Evolutionary conservation across 805 yeast genomes (phyloP).

Genomic region (Candida pini): DNA sequence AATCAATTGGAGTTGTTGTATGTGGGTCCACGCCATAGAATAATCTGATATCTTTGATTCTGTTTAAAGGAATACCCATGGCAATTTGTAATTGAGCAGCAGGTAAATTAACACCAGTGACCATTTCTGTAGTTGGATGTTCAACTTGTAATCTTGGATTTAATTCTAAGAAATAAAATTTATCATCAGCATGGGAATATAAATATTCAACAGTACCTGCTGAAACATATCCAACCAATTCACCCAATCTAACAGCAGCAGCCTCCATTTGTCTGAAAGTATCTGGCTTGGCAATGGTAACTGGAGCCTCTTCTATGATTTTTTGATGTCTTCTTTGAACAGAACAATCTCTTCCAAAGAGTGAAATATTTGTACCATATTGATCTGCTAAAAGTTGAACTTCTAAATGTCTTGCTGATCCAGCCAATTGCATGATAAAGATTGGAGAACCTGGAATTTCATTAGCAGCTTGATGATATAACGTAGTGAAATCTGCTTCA

Average conservation of each 20-base stretch:
- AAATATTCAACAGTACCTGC: slow-evolving; percentile 99
- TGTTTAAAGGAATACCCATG: slow-evolving; percentile 98
- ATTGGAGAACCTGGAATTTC: slow-evolving; percentile 99
- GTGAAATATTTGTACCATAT: slow-evolving; percentile 94
- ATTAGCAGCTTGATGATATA: slow-evolving; percentile 90
- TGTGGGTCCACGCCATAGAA: slow-evolving; percentile 96
- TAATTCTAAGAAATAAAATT: slow-evolving; percentile 92
- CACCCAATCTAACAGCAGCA: slow-evolving; percentile 96
- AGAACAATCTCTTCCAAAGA: slow-evolving; percentile 98
- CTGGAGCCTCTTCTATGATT: slow-evolving; percentile 99
- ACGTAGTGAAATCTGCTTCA: slow-evolving; percentile 68
- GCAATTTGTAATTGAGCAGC: slow-evolving; percentile 98
- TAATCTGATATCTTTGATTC: slow-evolving; percentile 87
- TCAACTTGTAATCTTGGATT: slow-evolving; percentile 99
- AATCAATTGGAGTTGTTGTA: slow-evolving; percentile 83
- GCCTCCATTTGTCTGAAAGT: slow-evolving; percentile 91
- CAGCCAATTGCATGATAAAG: slow-evolving; percentile 95
- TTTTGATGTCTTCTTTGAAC: slow-evolving; percentile 99
- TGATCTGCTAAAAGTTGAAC: slow-evolving; percentile 97
- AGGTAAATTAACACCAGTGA: slow-evolving; percentile 94
- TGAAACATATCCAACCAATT: slow-evolving; percentile 94
- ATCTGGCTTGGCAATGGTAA: slow-evolving; percentile 80
- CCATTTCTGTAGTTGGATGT: slow-evolving; percentile 99
- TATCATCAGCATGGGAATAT: slow-evolving; percentile 89
- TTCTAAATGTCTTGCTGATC: slow-evolving; percentile 96